Conservation (phyloP, 208 protist species). For the Acanthamoeba polyphaga region DNA sequence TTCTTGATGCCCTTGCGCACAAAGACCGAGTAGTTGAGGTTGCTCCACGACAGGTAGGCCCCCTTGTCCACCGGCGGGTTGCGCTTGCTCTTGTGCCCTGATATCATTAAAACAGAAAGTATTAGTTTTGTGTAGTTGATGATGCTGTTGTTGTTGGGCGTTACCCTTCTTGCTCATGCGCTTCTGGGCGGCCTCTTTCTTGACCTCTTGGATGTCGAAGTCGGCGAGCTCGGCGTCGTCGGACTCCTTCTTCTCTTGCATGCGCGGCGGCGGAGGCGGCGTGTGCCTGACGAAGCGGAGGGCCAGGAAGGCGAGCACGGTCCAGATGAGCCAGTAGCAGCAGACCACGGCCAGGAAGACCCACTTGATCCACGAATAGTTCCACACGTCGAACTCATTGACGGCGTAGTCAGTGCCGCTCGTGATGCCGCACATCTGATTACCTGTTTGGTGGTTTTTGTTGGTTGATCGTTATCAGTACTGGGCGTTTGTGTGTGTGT, state of each 20-base stretch:
- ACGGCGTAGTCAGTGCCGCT: slow-evolving; percentile 13
- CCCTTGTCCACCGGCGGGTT: slow-evolving; percentile 18
- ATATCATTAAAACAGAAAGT: background rate
- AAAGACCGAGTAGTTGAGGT: slow-evolving; percentile 79
- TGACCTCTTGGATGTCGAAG: slow-evolving; percentile 55
- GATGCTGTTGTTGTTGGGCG: too few relatives aligned
- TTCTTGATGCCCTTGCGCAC: slow-evolving; percentile 73
- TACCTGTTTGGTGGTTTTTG: background rate
- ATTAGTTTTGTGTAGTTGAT: too few relatives aligned
- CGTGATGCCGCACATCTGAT: slow-evolving; percentile 25
- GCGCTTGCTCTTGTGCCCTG: background rate
- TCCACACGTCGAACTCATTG: background rate
- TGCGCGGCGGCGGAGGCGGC: background rate
- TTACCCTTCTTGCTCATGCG: background rate
- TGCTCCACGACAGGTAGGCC: slow-evolving; percentile 80
- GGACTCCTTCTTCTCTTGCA: background rate
- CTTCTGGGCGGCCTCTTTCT: background rate
- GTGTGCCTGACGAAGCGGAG: background rate
- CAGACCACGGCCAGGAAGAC: background rate
- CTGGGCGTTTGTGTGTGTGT: background rate
- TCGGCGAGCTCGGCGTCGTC: background rate
- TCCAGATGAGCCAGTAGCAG: slow-evolving; percentile 58
- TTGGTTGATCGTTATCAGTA: background rate
- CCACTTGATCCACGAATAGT: background rate
- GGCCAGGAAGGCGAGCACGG: background rate